Evolutionary conservation across 2,329 filamentous ascomycete species (phyloP).

Genomic region (Zasmidium cellare): DNA sequence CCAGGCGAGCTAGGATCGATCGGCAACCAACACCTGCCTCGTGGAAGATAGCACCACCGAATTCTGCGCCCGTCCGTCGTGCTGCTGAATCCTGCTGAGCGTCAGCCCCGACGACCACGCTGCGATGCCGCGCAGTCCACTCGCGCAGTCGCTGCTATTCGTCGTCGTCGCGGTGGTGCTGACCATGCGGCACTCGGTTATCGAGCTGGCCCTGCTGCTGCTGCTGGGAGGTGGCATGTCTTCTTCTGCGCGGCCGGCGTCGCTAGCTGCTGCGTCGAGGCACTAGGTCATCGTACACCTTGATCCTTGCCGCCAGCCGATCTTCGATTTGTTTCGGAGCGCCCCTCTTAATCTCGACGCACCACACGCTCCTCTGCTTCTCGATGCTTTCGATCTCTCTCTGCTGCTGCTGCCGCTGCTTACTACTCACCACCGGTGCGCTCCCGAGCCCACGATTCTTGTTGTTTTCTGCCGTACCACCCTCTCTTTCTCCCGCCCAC

Average conservation of each 20-base stretch:
- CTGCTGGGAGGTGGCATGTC: too few relatives aligned
- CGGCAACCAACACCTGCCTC: neutral
- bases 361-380: neutral
- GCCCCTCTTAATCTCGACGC: neutral
- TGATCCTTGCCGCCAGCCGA: neutral
- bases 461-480: too few relatives aligned
- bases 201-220: too few relatives aligned
- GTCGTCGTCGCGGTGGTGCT: too few relatives aligned
- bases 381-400: too few relatives aligned
- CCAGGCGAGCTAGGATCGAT: neutral
- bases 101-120: too few relatives aligned
- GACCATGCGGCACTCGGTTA: neutral
- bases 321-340: neutral
- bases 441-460: too few relatives aligned
- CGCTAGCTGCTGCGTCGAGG: neutral
- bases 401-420: neutral
- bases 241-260: neutral
- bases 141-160: too few relatives aligned
- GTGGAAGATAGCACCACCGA: slow-evolving; percentile 1
- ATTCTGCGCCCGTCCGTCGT: neutral
- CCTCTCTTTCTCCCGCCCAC: neutral
- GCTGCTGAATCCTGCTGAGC: too few relatives aligned
- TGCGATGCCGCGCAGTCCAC: too few relatives aligned
- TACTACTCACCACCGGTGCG: slow-evolving; percentile 1
- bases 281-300: slow-evolving; percentile 3